Conservation (phyloP, 495 filamentous ascomycete species). For the Lophiostoma macrostomum region DNA sequence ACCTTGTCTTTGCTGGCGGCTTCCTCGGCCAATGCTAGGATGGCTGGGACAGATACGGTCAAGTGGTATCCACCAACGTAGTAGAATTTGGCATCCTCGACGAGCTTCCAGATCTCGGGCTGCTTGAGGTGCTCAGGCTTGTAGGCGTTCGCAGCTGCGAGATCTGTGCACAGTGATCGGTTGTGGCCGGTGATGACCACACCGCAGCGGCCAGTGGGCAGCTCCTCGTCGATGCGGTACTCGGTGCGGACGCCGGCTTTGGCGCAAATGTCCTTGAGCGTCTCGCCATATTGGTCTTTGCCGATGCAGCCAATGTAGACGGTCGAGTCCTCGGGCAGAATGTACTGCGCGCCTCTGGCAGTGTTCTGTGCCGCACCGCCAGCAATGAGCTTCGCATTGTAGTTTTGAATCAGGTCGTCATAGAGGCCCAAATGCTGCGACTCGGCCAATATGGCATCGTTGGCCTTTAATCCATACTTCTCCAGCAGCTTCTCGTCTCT, state of each 20-base stretch:
- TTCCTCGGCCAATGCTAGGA: conserved; percentile 83
- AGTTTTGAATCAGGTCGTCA: conserved; percentile 84
- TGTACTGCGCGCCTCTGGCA: conserved; percentile 93
- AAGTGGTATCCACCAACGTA: conserved; percentile 92
- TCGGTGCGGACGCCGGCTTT: conserved; percentile 84
- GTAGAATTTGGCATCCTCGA: conserved; percentile 81
- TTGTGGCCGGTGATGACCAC: conserved; percentile 95
- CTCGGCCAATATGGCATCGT: conserved; percentile 96
- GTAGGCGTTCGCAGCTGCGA: conserved; percentile 95
- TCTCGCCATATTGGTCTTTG: conserved; percentile 83
- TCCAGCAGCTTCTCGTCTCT: conserved; percentile 75
- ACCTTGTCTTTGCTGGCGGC: conserved; percentile 84
- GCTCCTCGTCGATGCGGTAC: conserved; percentile 80
- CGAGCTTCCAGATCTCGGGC: conserved; percentile 84
- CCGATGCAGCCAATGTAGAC: conserved; percentile 93
- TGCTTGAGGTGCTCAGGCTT: conserved; percentile 90
- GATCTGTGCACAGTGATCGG: conserved; percentile 89
- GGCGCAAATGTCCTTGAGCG: conserved; percentile 73
- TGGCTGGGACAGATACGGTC: conserved; percentile 84
- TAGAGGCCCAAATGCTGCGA: conserved; percentile 84
- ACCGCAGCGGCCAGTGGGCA: conserved; percentile 88
- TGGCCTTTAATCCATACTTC: conserved; percentile 89
- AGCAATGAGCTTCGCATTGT: conserved; percentile 87
- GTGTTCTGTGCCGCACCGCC: conserved; percentile 98
- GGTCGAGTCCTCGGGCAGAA: conserved; percentile 80